These are phyloP conservation scores for Tricholoma furcatifolium DNA, from an alignment of 768 basidiomycete species.

Conservation along the genomic window DNA sequence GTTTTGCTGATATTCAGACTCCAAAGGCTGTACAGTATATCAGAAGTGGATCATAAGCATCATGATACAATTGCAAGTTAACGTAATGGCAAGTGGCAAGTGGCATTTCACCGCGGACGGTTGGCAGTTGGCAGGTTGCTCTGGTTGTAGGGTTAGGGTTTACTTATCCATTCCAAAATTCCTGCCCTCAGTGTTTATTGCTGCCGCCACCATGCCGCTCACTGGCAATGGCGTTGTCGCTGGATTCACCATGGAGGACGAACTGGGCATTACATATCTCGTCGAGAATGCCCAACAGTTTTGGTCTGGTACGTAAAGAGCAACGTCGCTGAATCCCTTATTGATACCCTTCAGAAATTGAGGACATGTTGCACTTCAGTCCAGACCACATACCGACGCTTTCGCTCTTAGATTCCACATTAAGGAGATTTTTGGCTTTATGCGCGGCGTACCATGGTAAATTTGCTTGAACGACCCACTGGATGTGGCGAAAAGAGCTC, in stretches of 20 bases:
- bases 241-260: constrained; percentile 54
- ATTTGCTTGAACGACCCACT: constrained; percentile 20
- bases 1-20: no score
- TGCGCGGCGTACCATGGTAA: constrained; percentile 86
- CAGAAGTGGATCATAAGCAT: not conserved
- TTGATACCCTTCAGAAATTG: constrained; percentile 62
- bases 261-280: constrained; percentile 78
- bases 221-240: constrained; percentile 23
- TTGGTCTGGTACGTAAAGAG: constrained; percentile 71
- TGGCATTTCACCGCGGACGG: no score
- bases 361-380: constrained; percentile 73
- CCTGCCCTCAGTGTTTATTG: not conserved
- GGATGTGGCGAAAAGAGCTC: not conserved
- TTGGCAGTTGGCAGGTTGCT: no score
- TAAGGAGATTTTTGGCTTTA: constrained; percentile 74
- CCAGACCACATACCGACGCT: constrained; percentile 63
- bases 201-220: constrained; percentile 23
- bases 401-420: constrained; percentile 71
- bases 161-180: not conserved
- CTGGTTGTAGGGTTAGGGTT: constrained; percentile 7
- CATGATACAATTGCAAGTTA: no score
- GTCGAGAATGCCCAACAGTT: constrained; percentile 86
- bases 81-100: no score
- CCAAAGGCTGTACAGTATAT: no score
- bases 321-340: not conserved